Percentiles rank a stretch among this genome's conserved stretches.
Evolutionary conservation across 164 flowering plant genomes (phyloP).

Genomic region (Tetrastigma voinierianum): DNA sequence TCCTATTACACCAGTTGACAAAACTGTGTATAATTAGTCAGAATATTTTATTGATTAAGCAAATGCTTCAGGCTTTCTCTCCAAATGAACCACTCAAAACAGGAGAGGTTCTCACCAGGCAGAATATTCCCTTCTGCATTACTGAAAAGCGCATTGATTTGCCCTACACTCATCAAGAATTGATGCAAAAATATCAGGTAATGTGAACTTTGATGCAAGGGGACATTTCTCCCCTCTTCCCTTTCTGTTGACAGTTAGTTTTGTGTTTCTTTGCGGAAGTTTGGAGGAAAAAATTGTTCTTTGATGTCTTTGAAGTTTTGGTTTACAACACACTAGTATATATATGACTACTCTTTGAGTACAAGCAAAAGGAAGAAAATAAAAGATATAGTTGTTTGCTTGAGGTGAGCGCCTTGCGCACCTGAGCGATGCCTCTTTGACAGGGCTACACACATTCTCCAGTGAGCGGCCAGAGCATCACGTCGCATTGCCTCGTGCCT

Average conservation of each 20-base stretch:
- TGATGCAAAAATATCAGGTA: conserved; percentile 87
- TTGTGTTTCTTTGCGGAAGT: background rate
- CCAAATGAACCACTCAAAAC: conserved; percentile 76
- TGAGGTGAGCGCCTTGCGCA: too few species aligned
- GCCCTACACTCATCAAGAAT: conserved; percentile 58
- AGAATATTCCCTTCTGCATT: conserved; percentile 65
- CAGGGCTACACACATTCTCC: too few species aligned
- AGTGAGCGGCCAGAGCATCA: too few species aligned
- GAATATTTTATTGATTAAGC: too few species aligned
- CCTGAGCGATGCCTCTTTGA: too few species aligned
- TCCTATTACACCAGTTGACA: conserved; percentile 1
- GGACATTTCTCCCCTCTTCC: background rate
- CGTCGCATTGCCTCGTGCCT: too few species aligned
- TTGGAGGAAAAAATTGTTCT: too few species aligned
- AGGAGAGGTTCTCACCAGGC: conserved; percentile 76
- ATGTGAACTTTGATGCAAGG: background rate
- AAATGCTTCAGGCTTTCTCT: conserved; percentile 56
- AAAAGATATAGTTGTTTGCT: too few species aligned
- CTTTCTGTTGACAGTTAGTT: background rate
- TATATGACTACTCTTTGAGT: too few species aligned
- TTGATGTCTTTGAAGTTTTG: too few species aligned
- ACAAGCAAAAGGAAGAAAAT: too few species aligned
- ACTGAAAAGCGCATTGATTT: conserved; percentile 36
- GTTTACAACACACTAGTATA: too few species aligned
- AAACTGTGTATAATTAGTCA: background rate